Base-by-base conservation (phyloP, 2,329 filamentous ascomycete species). In the Lachnellula arida region DNA sequence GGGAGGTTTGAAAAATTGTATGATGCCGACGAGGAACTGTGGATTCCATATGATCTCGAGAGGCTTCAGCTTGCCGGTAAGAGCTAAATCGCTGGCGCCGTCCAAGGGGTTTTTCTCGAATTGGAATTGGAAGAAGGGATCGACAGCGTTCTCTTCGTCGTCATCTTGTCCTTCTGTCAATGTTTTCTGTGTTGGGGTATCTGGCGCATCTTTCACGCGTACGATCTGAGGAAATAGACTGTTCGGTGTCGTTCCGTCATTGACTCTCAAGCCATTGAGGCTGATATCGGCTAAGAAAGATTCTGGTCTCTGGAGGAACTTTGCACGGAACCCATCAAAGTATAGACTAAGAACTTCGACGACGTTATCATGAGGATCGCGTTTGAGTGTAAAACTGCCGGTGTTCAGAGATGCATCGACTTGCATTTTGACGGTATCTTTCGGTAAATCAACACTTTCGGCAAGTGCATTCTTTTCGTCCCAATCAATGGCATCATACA, bases 31-130 rank as follows among this genome's bases (percentile, higher is more conserved):
- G 0, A 97, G 80, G 63, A 97, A 95, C 61, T 87, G 89, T 1
- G 95, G 94, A 65, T 99, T 99, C 81, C 96, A 99, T 23, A 99
- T 91, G 53, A 99, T 88, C 71, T 99, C 95, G 63, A 99, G 86
- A 46, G 92, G 94, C 72, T 95, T 97, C 63, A 99, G 76, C 72
- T 96, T 97, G 65, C 93, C 87, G 2, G 87, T 92, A 35, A 99
- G 76, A 6, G 91, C 91, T 22, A 95, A 87, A 66, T 99, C 95
- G 19, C 94, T 93, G 61, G 91, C 89, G 23, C 87, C 89, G 68
- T 99, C 91, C 1, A 99, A 81, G 0, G 95, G 95, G 63, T 99
- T 96, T 69, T 97, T 88, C 74, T 99, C 95, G 52, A 99, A 85
- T 58, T 94, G 85, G 53, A 99, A 79, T 66, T 91, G 85, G 76